Evolutionary conservation across 2,329 filamentous ascomycete genomes (phyloP).

Genomic region (Elsinoe australis): DNA sequence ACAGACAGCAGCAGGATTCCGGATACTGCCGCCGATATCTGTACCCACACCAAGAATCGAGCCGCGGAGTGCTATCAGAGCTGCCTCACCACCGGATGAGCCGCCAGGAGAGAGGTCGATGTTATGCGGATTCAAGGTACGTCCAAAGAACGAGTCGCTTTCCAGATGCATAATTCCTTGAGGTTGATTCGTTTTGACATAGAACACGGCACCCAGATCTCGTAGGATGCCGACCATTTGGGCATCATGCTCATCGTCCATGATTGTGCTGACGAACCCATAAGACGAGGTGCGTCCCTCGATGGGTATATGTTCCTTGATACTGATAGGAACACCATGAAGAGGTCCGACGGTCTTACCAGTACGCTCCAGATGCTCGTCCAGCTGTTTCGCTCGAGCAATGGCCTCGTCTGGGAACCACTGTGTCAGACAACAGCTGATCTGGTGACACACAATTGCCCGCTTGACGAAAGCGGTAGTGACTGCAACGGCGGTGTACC

Average conservation of each 20-base stretch:
- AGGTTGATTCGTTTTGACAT: conserved; percentile 44
- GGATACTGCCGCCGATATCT: conserved; percentile 43
- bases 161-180: conserved; percentile 44
- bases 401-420: conserved; percentile 46
- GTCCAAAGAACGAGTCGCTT: conserved; percentile 39
- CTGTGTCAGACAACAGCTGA: conserved; percentile 49
- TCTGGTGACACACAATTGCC: conserved; percentile 44
- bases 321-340: conserved; percentile 54
- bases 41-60: conserved; percentile 46
- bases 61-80: conserved; percentile 43
- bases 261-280: conserved; percentile 44
- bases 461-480: conserved; percentile 45
- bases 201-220: conserved; percentile 43
- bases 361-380: conserved; percentile 39
- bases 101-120: conserved; percentile 42
- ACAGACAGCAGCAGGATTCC: conserved; percentile 38
- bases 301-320: conserved; percentile 61
- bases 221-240: conserved; percentile 39
- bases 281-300: conserved; percentile 29
- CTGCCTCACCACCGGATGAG: conserved; percentile 48
- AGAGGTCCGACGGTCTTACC: conserved; percentile 49
- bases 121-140: conserved; percentile 47
- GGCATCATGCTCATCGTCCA: conserved; percentile 36
- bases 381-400: conserved; percentile 41
- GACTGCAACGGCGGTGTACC: conserved; percentile 42